These are phyloP conservation scores for Tolypocladium cylindrosporum DNA, from an alignment of 2,329 filamentous ascomycete species.

Conservation along the genomic window DNA sequence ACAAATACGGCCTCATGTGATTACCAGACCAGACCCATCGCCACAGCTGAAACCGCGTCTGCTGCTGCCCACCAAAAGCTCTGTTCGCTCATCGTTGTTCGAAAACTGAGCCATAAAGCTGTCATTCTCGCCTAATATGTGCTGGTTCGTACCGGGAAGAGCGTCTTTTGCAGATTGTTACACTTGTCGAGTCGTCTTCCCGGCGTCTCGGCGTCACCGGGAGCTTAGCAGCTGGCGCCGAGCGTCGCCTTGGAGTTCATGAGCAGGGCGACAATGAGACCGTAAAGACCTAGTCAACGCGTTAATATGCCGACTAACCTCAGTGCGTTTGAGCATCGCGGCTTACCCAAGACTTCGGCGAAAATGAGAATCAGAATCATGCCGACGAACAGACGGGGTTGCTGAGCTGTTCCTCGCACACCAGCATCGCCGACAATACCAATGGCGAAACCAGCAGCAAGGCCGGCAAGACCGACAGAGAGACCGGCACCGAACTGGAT, in stretches of 20 bases:
- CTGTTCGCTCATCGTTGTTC: constrained; percentile 1
- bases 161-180: constrained; percentile 17
- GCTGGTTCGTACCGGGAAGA: constrained; percentile 10
- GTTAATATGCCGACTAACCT: background rate
- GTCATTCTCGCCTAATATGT: constrained; percentile 13
- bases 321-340: background rate
- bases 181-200: constrained; percentile 25
- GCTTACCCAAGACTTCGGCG: constrained; percentile 90
- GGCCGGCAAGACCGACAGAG: constrained; percentile 69
- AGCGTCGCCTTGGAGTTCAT: constrained; percentile 92
- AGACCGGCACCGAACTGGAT: constrained; percentile 80
- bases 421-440: constrained; percentile 83
- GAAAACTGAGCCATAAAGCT: constrained; percentile 13
- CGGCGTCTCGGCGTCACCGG: background rate
- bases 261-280: constrained; percentile 94
- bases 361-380: constrained; percentile 99
- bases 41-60: background rate
- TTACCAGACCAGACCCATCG: background rate
- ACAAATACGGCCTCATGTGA: constrained; percentile 28
- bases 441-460: constrained; percentile 78
- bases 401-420: constrained; percentile 78
- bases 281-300: constrained; percentile 71
- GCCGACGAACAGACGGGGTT: constrained; percentile 82
- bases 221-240: constrained; percentile 42
- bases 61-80: background rate